Conservation (phyloP, 192 early-diverging fungal genomes). For the Umbelopsis isabellina region DNA sequence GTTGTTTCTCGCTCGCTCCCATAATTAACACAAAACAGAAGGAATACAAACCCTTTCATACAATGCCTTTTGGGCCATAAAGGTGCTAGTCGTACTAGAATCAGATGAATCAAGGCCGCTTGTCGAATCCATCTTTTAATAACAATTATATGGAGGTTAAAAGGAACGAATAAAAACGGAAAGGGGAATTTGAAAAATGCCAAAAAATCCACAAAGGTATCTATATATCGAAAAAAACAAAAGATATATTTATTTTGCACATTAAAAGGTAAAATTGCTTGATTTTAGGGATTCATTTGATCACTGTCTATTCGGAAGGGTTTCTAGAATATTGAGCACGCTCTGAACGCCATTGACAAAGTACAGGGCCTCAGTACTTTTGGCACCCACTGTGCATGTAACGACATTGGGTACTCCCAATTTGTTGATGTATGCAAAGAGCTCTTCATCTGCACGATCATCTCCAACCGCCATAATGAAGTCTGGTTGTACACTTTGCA, state of each 20-base stretch:
- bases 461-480: conserved; percentile 77
- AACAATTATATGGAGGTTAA: neutral
- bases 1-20: neutral
- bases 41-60: conserved; percentile 36
- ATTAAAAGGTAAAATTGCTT: neutral
- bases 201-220: neutral
- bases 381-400: conserved; percentile 59
- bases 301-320: neutral
- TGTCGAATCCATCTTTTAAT: neutral
- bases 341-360: conserved; percentile 49
- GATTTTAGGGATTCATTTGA: neutral
- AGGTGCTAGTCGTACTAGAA: conserved; percentile 14
- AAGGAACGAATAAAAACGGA: neutral
- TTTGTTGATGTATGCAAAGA: conserved; percentile 74
- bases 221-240: neutral
- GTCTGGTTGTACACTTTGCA: conserved; percentile 65
- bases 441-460: conserved; percentile 79
- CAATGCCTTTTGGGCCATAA: conserved; percentile 33
- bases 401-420: conserved; percentile 39
- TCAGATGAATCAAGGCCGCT: conserved; percentile 15
- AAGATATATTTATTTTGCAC: conserved; percentile 3
- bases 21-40: neutral
- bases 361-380: conserved; percentile 58
- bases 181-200: neutral
- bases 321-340: conserved; percentile 33